These are phyloP conservation scores for Fraxinus albicans DNA, from an alignment of 305 asterid species.

Conservation along the genomic window DNA sequence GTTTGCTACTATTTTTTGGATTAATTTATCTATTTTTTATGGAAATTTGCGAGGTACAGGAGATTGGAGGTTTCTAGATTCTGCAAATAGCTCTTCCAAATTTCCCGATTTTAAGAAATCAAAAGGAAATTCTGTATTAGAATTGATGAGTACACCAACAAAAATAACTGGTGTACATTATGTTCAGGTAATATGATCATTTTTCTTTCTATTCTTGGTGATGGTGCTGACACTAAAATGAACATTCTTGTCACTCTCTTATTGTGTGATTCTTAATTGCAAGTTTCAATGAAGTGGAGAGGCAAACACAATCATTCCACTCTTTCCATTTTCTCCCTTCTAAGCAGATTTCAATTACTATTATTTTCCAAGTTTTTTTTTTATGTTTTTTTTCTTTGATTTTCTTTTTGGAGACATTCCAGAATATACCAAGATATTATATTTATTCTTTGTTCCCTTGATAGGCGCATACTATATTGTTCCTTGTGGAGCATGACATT, in stretches of 20 bases:
- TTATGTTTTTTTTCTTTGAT: neutral
- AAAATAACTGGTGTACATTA: slow-evolving; percentile 97
- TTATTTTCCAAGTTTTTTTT: neutral
- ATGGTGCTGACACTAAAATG: slow-evolving; percentile 12
- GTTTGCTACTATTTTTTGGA: slow-evolving; percentile 14
- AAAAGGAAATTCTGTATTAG: slow-evolving; percentile 74
- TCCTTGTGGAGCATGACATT: neutral
- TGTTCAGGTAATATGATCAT: slow-evolving; percentile 68
- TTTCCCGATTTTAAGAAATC: slow-evolving; percentile 83
- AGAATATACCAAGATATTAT: neutral
- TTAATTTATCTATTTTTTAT: slow-evolving; percentile 14
- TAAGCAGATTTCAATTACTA: neutral
- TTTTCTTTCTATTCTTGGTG: slow-evolving; percentile 10
- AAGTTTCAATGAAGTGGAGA: neutral
- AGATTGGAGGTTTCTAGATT: slow-evolving; percentile 79
- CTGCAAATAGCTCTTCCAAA: slow-evolving; percentile 67
- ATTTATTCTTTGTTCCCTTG: neutral
- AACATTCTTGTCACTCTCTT: neutral
- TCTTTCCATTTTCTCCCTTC: neutral
- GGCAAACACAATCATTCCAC: neutral
- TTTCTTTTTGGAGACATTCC: neutral
- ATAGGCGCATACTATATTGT: neutral
- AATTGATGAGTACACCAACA: slow-evolving; percentile 82
- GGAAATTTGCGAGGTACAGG: slow-evolving; percentile 46
- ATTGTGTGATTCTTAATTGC: neutral